Conservation (phyloP, 148 eudicot genomes). For the Camellia granthamiana region DNA sequence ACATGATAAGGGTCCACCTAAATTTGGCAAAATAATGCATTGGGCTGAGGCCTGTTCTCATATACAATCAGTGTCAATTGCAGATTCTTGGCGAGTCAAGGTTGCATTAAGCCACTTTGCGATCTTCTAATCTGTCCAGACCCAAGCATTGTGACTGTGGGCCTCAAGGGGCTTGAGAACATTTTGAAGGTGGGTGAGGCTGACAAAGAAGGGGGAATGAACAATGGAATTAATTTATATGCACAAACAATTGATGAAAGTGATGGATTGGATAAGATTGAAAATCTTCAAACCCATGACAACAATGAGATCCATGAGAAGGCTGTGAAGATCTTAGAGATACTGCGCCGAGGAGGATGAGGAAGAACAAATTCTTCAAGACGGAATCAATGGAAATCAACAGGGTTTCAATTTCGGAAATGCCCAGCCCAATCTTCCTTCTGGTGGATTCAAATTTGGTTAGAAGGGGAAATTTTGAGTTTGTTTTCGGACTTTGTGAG, state of each 20-base stretch:
- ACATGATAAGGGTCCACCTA: background rate
- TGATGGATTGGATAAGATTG: conserved; percentile 79
- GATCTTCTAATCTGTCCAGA: conserved; percentile 81
- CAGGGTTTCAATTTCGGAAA: conserved; percentile 54
- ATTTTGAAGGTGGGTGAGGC: conserved; percentile 77
- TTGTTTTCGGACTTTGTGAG: too few species aligned
- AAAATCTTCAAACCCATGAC: conserved; percentile 70
- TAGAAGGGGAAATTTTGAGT: conserved; percentile 16
- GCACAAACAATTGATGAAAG: conserved; percentile 74
- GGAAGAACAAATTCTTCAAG: conserved; percentile 40
- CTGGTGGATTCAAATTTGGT: conserved; percentile 59
- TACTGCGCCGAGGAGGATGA: conserved; percentile 77
- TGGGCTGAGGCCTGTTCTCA: background rate
- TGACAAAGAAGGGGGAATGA: conserved; percentile 63
- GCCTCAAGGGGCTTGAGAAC: conserved; percentile 88
- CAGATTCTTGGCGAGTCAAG: conserved; percentile 70
- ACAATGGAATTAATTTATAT: conserved; percentile 53
- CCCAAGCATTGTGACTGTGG: conserved; percentile 72
- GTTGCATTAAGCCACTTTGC: conserved; percentile 79
- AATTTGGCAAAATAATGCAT: too few species aligned
- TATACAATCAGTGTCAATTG: background rate
- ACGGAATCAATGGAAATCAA: conserved; percentile 32
- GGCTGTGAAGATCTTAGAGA: conserved; percentile 69
- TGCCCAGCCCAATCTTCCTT: conserved; percentile 48
- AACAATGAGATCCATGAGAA: conserved; percentile 75